A percentile compares a stretch with the other conserved stretches of the same genome.
Evolutionary conservation across 352 stramenopile genomes (phyloP).

Genomic region (Phytopythium cucurbitacearum): DNA sequence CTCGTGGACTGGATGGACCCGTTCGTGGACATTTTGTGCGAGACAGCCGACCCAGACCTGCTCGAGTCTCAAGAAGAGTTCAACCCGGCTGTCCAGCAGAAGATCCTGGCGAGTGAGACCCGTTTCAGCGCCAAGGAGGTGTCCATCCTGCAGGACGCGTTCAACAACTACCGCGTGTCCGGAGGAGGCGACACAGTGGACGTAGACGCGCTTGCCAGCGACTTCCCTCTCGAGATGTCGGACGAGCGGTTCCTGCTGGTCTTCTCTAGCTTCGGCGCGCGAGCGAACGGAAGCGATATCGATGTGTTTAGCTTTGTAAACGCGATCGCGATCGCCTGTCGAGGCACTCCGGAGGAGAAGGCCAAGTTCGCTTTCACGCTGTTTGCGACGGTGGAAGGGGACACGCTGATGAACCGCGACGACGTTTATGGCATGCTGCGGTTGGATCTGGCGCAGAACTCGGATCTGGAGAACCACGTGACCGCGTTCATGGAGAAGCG

Average conservation of each 20-base stretch:
- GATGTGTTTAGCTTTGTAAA: conserved; percentile 88
- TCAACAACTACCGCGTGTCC: conserved; percentile 78
- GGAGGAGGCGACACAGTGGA: conserved; percentile 65
- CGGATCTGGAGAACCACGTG: conserved; percentile 60
- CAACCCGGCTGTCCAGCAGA: conserved; percentile 84
- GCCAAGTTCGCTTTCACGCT: conserved; percentile 76
- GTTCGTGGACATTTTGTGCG: conserved; percentile 84
- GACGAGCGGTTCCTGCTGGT: conserved; percentile 73
- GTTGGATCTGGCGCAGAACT: conserved; percentile 75
- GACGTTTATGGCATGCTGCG: conserved; percentile 84
- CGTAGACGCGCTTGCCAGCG: conserved; percentile 66
- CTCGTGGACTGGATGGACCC: conserved; percentile 81
- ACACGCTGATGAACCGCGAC: conserved; percentile 65
- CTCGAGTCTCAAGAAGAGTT: conserved; percentile 87
- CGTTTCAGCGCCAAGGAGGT: conserved; percentile 79
- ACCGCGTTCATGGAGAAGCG: conserved; percentile 60
- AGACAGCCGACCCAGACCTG: conserved; percentile 70
- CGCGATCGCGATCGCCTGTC: conserved; percentile 69
- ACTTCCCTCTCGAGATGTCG: conserved; percentile 85
- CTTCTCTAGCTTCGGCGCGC: conserved; percentile 75
- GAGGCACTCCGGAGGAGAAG: conserved; percentile 68
- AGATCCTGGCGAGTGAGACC: conserved; percentile 83
- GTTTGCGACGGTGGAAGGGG: conserved; percentile 51
- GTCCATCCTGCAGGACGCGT: conserved; percentile 74
- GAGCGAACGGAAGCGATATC: conserved; percentile 75